Evolutionary conservation across 805 yeast genomes (phyloP).

Genomic region (Candida morakotiae): DNA sequence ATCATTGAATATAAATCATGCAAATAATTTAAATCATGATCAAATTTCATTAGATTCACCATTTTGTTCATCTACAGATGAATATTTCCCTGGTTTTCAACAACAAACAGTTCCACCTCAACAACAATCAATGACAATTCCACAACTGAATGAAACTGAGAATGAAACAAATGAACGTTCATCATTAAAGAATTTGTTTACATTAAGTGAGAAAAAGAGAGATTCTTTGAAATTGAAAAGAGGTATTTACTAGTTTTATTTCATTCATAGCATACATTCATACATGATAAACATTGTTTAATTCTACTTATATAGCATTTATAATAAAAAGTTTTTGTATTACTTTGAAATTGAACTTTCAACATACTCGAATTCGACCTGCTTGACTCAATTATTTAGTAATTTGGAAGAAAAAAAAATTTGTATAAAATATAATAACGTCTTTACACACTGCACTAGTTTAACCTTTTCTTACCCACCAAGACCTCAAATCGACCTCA

Average conservation of each 20-base stretch:
- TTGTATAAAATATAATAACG: no score
- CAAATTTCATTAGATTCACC: constrained; percentile 31
- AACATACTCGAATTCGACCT: no score
- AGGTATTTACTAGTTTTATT: constrained; percentile 38
- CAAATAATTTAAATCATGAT: constrained; percentile 13
- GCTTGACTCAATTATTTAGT: no score
- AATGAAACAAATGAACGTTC: background rate
- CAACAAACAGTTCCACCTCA: constrained; percentile 2
- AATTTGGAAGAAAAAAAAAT: no score
- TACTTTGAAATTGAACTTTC: no score
- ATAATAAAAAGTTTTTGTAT: no score
- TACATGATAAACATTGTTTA: no score
- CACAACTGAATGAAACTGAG: no score
- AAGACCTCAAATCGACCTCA: no score
- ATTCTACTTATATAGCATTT: background rate
- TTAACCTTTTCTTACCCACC: no score
- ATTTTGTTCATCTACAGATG: constrained; percentile 39
- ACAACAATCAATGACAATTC: no score
- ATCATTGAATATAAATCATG: constrained; percentile 31
- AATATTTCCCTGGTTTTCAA: constrained; percentile 19
- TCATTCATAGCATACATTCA: background rate
- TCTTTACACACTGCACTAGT: no score
- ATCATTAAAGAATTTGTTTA: constrained; percentile 2
- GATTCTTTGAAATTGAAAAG: constrained; percentile 42
- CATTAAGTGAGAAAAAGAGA: constrained; percentile 40